Evolutionary conservation across 2,329 filamentous ascomycete genomes (phyloP), one percentile per base, ranked within the genome.

Genomic region (Pezicula neosporulosa): DNA sequence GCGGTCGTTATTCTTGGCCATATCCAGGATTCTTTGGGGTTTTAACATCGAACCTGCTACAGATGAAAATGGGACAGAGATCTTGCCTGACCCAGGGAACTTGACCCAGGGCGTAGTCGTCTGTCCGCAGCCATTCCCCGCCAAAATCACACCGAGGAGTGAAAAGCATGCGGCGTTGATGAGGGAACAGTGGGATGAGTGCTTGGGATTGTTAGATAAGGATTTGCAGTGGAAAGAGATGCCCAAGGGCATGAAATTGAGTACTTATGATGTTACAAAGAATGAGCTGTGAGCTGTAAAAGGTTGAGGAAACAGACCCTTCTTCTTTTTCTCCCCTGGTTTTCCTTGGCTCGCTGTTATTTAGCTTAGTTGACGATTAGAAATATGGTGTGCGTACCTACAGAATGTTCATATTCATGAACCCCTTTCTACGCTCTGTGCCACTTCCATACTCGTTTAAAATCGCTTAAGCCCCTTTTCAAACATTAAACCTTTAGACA

Each of bases 1-100:
- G 54, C 69, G 70, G 2, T 70, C 65, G 16, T 55, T 80, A 24
- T 77, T 75, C 56, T 62, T 80, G 2, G 69, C 60, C 9, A 72
- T 78, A 30, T 68, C 76, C 4, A 68, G 75, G 3, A 67, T 80
- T 19, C 21, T 57, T 13, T 58, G 56, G 56, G 54, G 37, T 5
- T 58, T 58, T 28, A 35, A 56, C 21, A 48, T 58, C n/a, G 42
- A 53, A 36, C 60, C 65, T 0, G 50, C 61, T 2, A 56, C 57
- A 12, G 64, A 68, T 56, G 53, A 16, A 2, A 36, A 57, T 9
- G 69, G 69, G 1, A 58, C 56, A 15, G 49, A 51, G 2, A 66
- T 73, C 15, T 18, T 68, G 2, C 69, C 70, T 1, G 66, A 72
- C 47, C 53, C 60, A 3, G 66, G 70, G n/a, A 61, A 62, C 7